phyloP scores from a whole-genome alignment of 1,284 basidiomycete genomes.

The Trametes versicolor region DNA sequence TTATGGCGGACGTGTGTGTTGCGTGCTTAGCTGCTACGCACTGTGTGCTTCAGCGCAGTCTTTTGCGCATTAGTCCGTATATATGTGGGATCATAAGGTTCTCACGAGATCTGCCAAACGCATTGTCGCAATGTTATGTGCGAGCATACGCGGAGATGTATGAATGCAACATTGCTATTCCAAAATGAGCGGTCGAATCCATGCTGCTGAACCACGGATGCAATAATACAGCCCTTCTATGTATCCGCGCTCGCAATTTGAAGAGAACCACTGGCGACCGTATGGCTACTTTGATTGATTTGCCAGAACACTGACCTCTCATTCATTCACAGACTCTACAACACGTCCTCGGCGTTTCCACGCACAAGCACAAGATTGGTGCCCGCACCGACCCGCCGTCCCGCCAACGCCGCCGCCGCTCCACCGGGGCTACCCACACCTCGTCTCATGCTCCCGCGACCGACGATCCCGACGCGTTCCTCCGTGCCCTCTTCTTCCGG shows the following conservation, averaged over 20 bases:
- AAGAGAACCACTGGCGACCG: background rate
- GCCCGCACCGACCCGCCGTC: slow-evolving; percentile 29
- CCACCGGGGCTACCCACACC: slow-evolving; percentile 8
- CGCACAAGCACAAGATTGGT: slow-evolving; percentile 65
- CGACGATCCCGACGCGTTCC: slow-evolving; percentile 50
- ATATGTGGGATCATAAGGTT: background rate
- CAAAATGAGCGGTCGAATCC: background rate
- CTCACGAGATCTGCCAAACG: background rate
- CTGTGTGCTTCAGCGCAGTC: background rate
- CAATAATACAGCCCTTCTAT: background rate
- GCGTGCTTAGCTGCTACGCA: background rate
- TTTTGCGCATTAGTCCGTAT: background rate
- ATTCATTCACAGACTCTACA: slow-evolving; percentile 59
- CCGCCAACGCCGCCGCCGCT: slow-evolving; percentile 1
- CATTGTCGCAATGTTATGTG: background rate
- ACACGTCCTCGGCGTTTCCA: slow-evolving; percentile 64
- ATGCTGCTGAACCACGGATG: background rate
- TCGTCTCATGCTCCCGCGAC: slow-evolving; percentile 15
- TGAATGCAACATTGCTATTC: background rate
- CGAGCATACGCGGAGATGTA: background rate
- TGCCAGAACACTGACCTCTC: background rate
- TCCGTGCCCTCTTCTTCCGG: slow-evolving; percentile 62
- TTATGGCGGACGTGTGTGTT: background rate
- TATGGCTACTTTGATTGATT: slow-evolving; percentile 9
- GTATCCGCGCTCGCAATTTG: too few relatives aligned